These are phyloP conservation scores for Colletotrichum sp. DNA, from an alignment of 2,329 filamentous ascomycete genomes.

Conservation along the genomic window DNA sequence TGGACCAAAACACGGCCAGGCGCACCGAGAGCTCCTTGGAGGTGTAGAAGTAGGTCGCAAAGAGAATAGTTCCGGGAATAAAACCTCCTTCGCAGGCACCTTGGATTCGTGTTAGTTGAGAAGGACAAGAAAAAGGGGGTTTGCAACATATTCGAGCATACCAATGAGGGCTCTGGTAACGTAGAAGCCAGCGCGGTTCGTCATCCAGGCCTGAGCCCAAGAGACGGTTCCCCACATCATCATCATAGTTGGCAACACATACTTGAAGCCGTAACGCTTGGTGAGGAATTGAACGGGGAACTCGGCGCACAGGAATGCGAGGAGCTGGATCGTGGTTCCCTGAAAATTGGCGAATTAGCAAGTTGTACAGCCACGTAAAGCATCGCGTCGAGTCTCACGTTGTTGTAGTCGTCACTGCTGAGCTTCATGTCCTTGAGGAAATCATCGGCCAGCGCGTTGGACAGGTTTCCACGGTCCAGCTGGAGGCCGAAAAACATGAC, in stretches of 20 bases:
- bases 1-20: slow-evolving; percentile 72
- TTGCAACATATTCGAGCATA: background rate
- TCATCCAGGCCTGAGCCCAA: slow-evolving; percentile 33
- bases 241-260: slow-evolving; percentile 32
- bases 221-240: slow-evolving; percentile 25
- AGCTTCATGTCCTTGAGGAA: slow-evolving; percentile 59
- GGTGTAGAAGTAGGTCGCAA: slow-evolving; percentile 40
- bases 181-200: slow-evolving; percentile 43
- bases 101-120: background rate
- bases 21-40: slow-evolving; percentile 46
- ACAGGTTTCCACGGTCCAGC: slow-evolving; percentile 67
- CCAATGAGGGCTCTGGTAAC: slow-evolving; percentile 41
- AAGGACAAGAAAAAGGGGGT: background rate
- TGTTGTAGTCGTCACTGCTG: slow-evolving; percentile 60
- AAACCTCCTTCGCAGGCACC: slow-evolving; percentile 50
- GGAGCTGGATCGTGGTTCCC: slow-evolving; percentile 60
- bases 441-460: slow-evolving; percentile 66
- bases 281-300: slow-evolving; percentile 67
- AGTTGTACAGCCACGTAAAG: background rate
- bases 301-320: slow-evolving; percentile 62
- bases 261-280: slow-evolving; percentile 49
- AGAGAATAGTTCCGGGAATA: slow-evolving; percentile 59
- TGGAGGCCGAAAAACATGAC: slow-evolving; percentile 64
- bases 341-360: slow-evolving; percentile 4
- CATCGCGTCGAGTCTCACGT: slow-evolving; percentile 33